Evolutionary conservation across 2,329 filamentous ascomycete genomes (phyloP).

Genomic region (Fusarium sp.): DNA sequence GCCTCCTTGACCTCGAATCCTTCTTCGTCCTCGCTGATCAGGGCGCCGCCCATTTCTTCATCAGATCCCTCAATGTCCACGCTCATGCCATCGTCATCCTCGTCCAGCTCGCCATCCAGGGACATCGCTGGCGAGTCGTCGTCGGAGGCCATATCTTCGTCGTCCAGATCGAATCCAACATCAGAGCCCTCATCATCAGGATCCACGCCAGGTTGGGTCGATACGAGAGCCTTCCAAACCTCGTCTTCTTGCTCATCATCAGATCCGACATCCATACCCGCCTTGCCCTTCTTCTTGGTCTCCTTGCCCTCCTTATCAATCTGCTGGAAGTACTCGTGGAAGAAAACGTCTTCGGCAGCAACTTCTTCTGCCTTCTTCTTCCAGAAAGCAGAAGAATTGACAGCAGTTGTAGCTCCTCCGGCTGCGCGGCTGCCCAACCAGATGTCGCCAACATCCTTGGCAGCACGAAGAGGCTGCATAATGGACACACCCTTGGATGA

Average conservation of each 20-base stretch:
- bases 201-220: constrained; percentile 76
- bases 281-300: constrained; percentile 65
- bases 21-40: constrained; percentile 56
- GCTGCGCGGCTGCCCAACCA: constrained; percentile 66
- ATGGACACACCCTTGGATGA: constrained; percentile 84
- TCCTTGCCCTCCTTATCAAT: constrained; percentile 72
- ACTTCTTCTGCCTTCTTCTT: constrained; percentile 89
- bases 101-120: constrained; percentile 61
- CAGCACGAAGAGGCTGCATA: constrained; percentile 86
- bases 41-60: constrained; percentile 60
- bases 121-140: constrained; percentile 57
- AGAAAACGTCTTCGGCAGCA: constrained; percentile 93
- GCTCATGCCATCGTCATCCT: constrained; percentile 58
- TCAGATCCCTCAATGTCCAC: constrained; percentile 57
- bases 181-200: constrained; percentile 63
- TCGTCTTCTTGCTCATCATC: constrained; percentile 78
- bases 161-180: constrained; percentile 63
- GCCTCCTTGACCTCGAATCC: constrained; percentile 73
- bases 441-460: constrained; percentile 66
- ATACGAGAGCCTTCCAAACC: constrained; percentile 91
- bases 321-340: constrained; percentile 94
- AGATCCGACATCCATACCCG: constrained; percentile 58
- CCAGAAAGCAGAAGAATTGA: constrained; percentile 94
- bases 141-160: constrained; percentile 62
- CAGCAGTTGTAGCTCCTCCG: constrained; percentile 54